Conservation (phyloP, 2,329 filamentous ascomycete genomes). For the Pseudocercospora pini-densiflorae region DNA sequence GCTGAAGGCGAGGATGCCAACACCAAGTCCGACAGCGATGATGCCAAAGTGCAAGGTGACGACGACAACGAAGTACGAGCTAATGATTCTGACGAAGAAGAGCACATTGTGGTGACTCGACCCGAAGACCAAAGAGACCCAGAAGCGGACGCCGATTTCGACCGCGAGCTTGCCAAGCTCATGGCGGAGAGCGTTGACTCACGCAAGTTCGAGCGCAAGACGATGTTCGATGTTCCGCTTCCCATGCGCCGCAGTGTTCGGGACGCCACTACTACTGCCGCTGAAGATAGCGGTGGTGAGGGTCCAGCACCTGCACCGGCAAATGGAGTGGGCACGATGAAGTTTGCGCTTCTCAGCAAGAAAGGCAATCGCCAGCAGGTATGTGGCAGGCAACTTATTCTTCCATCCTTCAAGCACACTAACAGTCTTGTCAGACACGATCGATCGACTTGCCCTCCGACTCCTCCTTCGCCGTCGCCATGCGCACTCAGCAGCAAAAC, state of each 20-base stretch:
- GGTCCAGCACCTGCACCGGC: slow-evolving; percentile 39
- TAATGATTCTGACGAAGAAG: slow-evolving; percentile 68
- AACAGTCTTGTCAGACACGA: slow-evolving; percentile 66
- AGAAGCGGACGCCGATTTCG: slow-evolving; percentile 95
- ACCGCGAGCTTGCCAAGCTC: slow-evolving; percentile 96
- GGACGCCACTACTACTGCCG: slow-evolving; percentile 52
- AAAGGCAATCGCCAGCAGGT: slow-evolving; percentile 95
- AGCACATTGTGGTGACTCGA: slow-evolving; percentile 88
- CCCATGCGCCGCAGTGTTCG: slow-evolving; percentile 75
- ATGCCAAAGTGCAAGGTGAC: slow-evolving; percentile 45
- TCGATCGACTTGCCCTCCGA: slow-evolving; percentile 89
- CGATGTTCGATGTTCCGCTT: slow-evolving; percentile 94
- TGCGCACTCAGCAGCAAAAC: slow-evolving; percentile 94
- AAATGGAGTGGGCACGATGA: slow-evolving; percentile 71
- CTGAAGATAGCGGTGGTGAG: slow-evolving; percentile 48
- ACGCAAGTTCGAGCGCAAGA: slow-evolving; percentile 92
- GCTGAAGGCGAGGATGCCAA: slow-evolving; percentile 59
- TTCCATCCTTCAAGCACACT: not conserved
- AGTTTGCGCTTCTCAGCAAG: slow-evolving; percentile 94
- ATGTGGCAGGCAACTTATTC: slow-evolving; percentile 30
- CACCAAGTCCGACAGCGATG: slow-evolving; percentile 61
- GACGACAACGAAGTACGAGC: slow-evolving; percentile 57
- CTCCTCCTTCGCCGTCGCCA: slow-evolving; percentile 91
- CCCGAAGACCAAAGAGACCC: slow-evolving; percentile 90
- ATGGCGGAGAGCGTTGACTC: slow-evolving; percentile 97